These are phyloP conservation scores for Hericium erinaceus DNA, from an alignment of 768 basidiomycete genomes.

Conservation along the genomic window DNA sequence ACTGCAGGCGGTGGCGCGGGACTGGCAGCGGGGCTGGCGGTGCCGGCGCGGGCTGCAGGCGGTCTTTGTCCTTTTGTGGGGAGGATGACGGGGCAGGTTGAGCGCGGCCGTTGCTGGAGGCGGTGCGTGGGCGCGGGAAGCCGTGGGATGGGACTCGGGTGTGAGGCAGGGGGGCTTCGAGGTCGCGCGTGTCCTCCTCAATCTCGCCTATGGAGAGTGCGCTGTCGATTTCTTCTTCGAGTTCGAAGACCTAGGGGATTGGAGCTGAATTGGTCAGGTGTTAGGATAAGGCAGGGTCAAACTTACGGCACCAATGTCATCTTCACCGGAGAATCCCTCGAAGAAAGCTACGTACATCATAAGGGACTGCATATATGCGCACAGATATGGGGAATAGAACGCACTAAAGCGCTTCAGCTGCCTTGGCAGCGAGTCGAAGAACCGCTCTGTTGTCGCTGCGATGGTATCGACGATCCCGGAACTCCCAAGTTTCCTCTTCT, in stretches of 20 bases:
- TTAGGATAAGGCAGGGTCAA: neutral
- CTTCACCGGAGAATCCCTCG: constrained; percentile 64
- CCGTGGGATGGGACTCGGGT: constrained; percentile 16
- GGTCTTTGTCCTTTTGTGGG: neutral
- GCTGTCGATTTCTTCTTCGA: constrained; percentile 57
- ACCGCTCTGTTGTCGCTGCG: constrained; percentile 52
- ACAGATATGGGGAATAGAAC: constrained; percentile 16
- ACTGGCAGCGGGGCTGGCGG: neutral
- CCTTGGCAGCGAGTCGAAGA: constrained; percentile 72
- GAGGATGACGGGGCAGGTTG: neutral
- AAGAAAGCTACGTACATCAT: constrained; percentile 49
- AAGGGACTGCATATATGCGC: neutral
- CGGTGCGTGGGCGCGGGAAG: constrained; percentile 18
- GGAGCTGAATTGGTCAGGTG: constrained; percentile 1
- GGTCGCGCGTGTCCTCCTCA: too few relatives aligned
- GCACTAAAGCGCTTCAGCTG: constrained; percentile 62
- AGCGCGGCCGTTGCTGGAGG: constrained; percentile 18
- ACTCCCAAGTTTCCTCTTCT: constrained; percentile 60
- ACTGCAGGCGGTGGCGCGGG: constrained; percentile 32
- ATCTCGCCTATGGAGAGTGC: constrained; percentile 44
- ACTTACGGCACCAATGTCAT: constrained; percentile 68
- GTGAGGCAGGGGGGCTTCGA: neutral
- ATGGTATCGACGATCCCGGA: constrained; percentile 68
- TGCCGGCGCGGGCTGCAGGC: neutral
- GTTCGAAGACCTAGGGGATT: constrained; percentile 57